Evolutionary conservation across 768 basidiomycete genomes (phyloP), one percentile per base, ranked within the genome.

Genomic region (Leccinum longicurvipes): DNA sequence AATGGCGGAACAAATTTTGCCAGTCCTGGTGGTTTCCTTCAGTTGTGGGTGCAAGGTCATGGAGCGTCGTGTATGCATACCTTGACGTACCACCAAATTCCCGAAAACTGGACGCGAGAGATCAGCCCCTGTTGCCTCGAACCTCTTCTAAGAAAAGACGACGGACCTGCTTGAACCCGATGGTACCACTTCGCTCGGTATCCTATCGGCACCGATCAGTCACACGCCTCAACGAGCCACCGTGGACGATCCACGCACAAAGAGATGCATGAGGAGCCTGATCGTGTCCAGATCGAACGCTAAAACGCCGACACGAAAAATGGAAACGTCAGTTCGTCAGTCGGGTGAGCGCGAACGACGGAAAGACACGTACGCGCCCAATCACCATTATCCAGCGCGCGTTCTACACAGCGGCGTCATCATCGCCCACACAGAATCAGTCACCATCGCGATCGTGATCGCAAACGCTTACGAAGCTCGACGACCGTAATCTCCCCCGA

Each of bases 221-320:
- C 28, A 47, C 15, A 24, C 24, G 17, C 27, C 27, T 19, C 24
- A 2, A 27, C 25, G 17, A 47, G 9, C 6, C 47, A 28, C 17
- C n/a, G 23, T 3, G 2, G 21, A 46, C 41, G 32, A 51, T 7
- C 21, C n/a, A 60, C 85, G 63, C 53, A 89, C 89, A 69, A 93
- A 93, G 59, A 93, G 61, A 24, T 78, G 77, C 86, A 93, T 91
- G 59, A 92, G 76, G 31, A 92, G 78, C 75, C 90, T 91, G 69
- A 92, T 87, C 24, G 91, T 93, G 64, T 92, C 91, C 53, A 89
- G 74, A 73, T 92, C 91, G 64, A 93, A 93, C 6, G 85, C 89
- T 90, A 31, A 19, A 28, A 28, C 27, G 27, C 8, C 36, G 9
- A 39, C 36, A 19, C 8, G 0, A 19, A n/a, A n/a, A n/a, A n/a